phyloP scores from a whole-genome alignment of 441 rosid genomes.

The Cnidoscolus chayamansa region DNA sequence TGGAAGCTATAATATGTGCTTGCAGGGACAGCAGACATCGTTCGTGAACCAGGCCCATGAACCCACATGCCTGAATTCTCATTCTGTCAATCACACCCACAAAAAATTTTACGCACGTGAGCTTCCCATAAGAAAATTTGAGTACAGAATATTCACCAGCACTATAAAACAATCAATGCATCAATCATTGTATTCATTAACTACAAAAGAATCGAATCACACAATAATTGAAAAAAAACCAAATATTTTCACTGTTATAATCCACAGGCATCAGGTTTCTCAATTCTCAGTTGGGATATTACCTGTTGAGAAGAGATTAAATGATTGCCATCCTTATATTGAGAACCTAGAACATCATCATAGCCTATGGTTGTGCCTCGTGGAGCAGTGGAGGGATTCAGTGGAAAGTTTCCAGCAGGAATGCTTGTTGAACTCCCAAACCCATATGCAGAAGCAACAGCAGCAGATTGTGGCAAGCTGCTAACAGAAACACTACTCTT shows the following conservation, averaged over 20 bases:
- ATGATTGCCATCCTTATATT: conserved; percentile 75
- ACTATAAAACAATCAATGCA: too few relatives aligned
- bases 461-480: conserved; percentile 85
- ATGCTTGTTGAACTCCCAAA: conserved; percentile 69
- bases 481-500: conserved; percentile 70
- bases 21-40: conserved; percentile 72
- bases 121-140: background rate
- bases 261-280: conserved; percentile 7
- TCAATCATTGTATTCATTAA: background rate
- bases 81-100: conserved; percentile 42
- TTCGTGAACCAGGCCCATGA: conserved; percentile 75
- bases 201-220: background rate
- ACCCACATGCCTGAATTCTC: conserved; percentile 91
- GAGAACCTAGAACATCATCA: conserved; percentile 79
- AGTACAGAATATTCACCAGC: background rate
- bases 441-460: conserved; percentile 85
- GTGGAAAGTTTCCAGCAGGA: conserved; percentile 69
- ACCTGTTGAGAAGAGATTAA: conserved; percentile 88
- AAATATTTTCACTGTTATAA: background rate
- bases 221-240: background rate
- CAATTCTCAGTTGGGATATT: conserved; percentile 13
- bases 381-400: conserved; percentile 66
- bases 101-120: conserved; percentile 3
- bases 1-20: conserved; percentile 85
- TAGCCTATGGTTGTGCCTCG: conserved; percentile 62